phyloP scores from a whole-genome alignment of 208 protist species.

The Wallacemonas sp. region DNA sequence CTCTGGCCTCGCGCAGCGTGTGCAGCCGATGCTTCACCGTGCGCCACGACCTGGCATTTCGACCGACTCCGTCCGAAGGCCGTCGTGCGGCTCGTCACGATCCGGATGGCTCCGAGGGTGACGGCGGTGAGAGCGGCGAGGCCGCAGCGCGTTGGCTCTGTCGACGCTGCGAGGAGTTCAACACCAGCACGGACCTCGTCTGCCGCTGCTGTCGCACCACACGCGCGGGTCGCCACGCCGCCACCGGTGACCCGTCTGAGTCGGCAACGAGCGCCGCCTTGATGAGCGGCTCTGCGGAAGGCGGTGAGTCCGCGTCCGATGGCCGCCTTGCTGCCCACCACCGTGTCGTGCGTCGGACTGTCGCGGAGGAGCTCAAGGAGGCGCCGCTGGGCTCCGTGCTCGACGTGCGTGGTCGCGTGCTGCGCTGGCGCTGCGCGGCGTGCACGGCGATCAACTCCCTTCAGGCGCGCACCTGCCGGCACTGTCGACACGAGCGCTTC shows the following conservation, averaged over 20 bases:
- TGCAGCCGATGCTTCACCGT: conserved; percentile 50
- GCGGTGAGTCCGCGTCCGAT: too few species aligned
- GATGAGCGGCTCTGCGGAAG: not conserved
- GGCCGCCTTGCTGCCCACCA: not conserved
- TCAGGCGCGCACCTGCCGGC: conserved; percentile 45
- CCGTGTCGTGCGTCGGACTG: conserved; percentile 1
- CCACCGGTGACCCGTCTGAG: too few species aligned
- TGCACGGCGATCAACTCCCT: conserved; percentile 75
- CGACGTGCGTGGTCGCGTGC: conserved; percentile 57
- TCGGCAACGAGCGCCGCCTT: too few species aligned
- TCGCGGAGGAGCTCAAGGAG: conserved; percentile 44
- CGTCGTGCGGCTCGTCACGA: conserved; percentile 18
- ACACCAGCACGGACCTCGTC: conserved; percentile 19
- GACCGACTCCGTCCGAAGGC: conserved; percentile 14
- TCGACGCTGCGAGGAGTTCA: conserved; percentile 51
- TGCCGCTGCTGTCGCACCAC: conserved; percentile 47
- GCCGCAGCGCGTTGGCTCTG: conserved; percentile 34
- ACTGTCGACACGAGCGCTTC: conserved; percentile 61
- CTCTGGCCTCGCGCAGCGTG: conserved; percentile 43
- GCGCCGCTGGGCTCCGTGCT: conserved; percentile 49
- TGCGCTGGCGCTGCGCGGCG: conserved; percentile 60
- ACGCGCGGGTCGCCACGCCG: not conserved
- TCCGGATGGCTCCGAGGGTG: not conserved
- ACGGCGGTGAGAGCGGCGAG: not conserved
- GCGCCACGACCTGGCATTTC: conserved; percentile 48